phyloP scores from a whole-genome alignment of 768 basidiomycete genomes.

The Daedaleopsis nitida region DNA sequence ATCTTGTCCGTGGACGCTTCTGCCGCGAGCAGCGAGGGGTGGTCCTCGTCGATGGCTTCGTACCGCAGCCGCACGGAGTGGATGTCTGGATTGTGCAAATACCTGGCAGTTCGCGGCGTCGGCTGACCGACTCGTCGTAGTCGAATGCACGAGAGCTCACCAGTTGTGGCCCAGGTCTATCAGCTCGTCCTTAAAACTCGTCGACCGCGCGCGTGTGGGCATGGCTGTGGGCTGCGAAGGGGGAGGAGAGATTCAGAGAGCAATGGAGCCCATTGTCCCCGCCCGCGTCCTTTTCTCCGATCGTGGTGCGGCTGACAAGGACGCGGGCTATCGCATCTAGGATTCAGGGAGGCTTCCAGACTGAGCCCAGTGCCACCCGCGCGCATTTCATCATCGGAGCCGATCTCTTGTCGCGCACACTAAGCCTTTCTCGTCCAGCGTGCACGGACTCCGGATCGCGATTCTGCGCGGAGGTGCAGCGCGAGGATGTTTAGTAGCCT shows the following conservation, averaged over 20 bases:
- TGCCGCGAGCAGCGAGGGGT: conserved; percentile 5
- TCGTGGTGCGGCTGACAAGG: background rate
- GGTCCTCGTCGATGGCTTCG: conserved; percentile 14
- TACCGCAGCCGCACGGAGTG: conserved; percentile 17
- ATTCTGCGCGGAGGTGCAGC: background rate
- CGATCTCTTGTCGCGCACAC: background rate
- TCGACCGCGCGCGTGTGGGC: conserved; percentile 6
- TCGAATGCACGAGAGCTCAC: background rate
- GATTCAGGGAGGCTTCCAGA: background rate
- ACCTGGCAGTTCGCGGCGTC: background rate
- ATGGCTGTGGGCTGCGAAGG: background rate
- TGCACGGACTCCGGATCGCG: background rate
- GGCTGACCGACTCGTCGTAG: background rate
- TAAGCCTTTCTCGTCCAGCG: background rate
- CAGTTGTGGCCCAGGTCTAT: conserved; percentile 17
- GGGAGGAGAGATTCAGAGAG: background rate
- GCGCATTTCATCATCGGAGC: background rate
- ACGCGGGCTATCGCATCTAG: background rate
- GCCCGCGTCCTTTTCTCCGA: background rate
- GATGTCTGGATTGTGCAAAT: conserved; percentile 18
- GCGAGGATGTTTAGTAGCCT: background rate
- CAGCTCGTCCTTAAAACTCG: conserved; percentile 10
- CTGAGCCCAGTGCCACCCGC: background rate
- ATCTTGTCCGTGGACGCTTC: conserved; percentile 9
- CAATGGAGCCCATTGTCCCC: background rate